Evolutionary conservation across 192 early-diverging fungal genomes (phyloP), one percentile per base, ranked within the genome.

Genomic region (Backusella macrospora): DNA sequence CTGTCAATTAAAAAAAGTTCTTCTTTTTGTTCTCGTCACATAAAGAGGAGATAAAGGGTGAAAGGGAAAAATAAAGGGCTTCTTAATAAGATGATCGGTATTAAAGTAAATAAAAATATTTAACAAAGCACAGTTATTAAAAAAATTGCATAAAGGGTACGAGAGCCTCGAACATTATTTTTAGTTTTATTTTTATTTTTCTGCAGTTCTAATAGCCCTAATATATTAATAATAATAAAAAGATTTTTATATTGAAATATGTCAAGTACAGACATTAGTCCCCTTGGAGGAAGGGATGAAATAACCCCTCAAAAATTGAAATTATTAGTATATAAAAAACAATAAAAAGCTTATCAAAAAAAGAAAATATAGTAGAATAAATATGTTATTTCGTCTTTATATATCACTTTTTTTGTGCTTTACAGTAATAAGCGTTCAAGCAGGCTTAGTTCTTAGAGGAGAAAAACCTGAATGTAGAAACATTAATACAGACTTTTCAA

Each of bases 181-280:
- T 59, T 59, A 59, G 52, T 21, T 59, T 10, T 23, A 59, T 21
- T 12, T 26, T 26, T 12, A 5, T 49, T 59, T 59, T 59, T 59
- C 18, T 59, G 52, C 52, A 59, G 26, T 59, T 59, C 52, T 59
- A 59, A 26, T 26, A 59, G 13, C 52, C 52, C 52, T 3, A 23
- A 59, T 59, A 59, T 59, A 34, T 59, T 26, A 59, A 59, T 59
- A 23, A 59, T 59, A 59, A 59, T 21, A 49, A 59, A 26, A 59
- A 26, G 10, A 34, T 2, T 59, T 59, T 59, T 59, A 23, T 59
- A 59, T 59, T 59, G 52, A 59, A 59, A 59, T 59, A 59, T 59
- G 52, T 59, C 26, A 23, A 59, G 52, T 59, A 59, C 52, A 59
- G 52, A 59, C 52, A 59, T 12, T 23, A 26, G 18, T 59, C 52